phyloP scores from a whole-genome alignment of 2,329 filamentous ascomycete genomes.

The Bisporella sp. region DNA sequence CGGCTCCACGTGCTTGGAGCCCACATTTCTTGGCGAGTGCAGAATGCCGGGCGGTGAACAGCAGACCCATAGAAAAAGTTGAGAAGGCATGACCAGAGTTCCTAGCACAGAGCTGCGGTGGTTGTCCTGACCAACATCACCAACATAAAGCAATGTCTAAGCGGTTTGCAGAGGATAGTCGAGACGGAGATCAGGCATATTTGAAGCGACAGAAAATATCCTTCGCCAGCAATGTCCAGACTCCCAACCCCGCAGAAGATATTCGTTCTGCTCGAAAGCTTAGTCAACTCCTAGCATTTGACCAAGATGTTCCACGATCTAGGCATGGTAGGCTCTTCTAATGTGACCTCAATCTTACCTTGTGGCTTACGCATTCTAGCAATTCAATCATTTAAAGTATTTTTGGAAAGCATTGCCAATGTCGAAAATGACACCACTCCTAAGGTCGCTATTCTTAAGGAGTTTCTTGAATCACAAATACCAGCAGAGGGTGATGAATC shows the following conservation, averaged over 20 bases:
- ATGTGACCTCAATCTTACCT: background rate
- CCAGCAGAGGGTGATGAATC: constrained; percentile 46
- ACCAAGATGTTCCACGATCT: constrained; percentile 60
- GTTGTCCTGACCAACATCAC: background rate
- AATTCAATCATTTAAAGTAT: constrained; percentile 61
- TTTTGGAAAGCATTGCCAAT: constrained; percentile 60
- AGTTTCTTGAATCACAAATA: constrained; percentile 57
- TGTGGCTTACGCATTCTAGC: constrained; percentile 34
- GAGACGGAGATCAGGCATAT: constrained; percentile 26
- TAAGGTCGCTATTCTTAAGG: constrained; percentile 54
- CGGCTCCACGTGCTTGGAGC: too few species aligned
- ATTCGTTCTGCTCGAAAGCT: constrained; percentile 60
- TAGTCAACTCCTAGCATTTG: constrained; percentile 59
- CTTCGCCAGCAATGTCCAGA: constrained; percentile 36
- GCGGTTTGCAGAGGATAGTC: constrained; percentile 19
- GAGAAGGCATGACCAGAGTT: background rate
- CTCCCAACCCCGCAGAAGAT: constrained; percentile 44
- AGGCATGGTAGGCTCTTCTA: constrained; percentile 47
- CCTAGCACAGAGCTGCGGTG: background rate
- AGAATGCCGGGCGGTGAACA: background rate
- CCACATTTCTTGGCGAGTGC: too few species aligned
- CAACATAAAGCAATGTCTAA: constrained; percentile 21
- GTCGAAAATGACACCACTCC: constrained; percentile 40
- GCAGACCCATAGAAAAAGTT: constrained; percentile 4
- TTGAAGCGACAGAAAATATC: constrained; percentile 28